Evolutionary conservation across 2,329 filamentous ascomycete genomes (phyloP), one percentile per base, ranked within the genome.

Genomic region (Fusarium sp.): DNA sequence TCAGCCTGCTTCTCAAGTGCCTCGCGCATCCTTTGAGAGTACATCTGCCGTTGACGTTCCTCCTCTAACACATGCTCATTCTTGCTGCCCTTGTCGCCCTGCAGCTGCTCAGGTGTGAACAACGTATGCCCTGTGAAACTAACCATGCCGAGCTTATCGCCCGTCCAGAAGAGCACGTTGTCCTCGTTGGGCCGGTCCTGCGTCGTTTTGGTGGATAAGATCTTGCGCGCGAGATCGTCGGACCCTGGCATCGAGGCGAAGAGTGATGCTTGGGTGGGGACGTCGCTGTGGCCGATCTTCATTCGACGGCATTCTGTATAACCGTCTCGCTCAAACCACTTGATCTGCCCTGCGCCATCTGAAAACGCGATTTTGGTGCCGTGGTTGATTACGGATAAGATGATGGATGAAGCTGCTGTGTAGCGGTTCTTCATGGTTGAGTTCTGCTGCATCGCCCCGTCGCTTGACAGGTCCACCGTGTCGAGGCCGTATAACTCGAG

Each of bases 291-390:
- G 3, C 88, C 86, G 30, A 90, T 85, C 69, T 81, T 84, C 65
- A 84, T 80, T 65, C 81, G 79, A 50, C 87, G 82, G 41, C 86
- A 85, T 70, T 89, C 86, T 8, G 87, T 89, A 63, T 84, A 83
- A 1, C 92, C 94, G 74, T 97, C 93, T 36, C 94, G 85, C 79
- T 98, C 95, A 44, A 97, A 88, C 94, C 95, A 98, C 77, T 93
- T 95, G 67, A 98, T 79, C 51, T 91, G 89, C 0, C 95, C 95
- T 26, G 93, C 89, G 1, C 92, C 92, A 74, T 98, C 95, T 4
- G 92, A 92, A 69, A 92, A 92, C 18, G 93, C 93, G 33, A 97
- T 86, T 6, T 92, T 86, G 9, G 91, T 91, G 6, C 95, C 95
- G 70, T 98, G 95, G 16, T 90, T 89, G 6, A 89, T 88, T 1